Base-by-base conservation (phyloP, 768 basidiomycete species). In the Agaricus blazei region DNA sequence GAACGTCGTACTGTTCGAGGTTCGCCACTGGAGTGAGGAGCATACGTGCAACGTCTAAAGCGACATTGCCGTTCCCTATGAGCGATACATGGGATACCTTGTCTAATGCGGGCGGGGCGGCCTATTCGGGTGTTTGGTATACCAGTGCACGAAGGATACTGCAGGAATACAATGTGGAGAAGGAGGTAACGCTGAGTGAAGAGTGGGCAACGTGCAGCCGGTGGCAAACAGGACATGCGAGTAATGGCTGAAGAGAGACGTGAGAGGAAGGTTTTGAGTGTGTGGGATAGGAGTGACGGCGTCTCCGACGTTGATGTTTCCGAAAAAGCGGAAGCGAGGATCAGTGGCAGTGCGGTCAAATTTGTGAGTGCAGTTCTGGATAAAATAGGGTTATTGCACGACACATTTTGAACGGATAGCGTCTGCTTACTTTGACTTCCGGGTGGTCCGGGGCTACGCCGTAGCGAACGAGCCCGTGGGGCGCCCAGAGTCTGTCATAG, bases 401-500 rank as follows among this genome's bases (percentile, higher is more conserved):
- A 6, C 8, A 0, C 14, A 29, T 4, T 14, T 48, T 9, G 7
- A 9, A 19, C 28, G 7, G 46, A 14, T 15, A 29, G 37, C 15
- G 48, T 3, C 24, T 34, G 63, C 73, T 67, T 61, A 70, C 96
- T 83, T 98, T 99, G 69, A 98, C 95, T 74, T 98, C 96, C 9
- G 97, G 93, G 69, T 98, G 96, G 72, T 98, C 96, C 43, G 96
- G 96, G 9, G 97, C 96, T 12, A 99, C 95, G 0, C 97, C 95
- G 64, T 95, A 99, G 44, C 97, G 77, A 3, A 97, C 94, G 1
- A 98, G 78, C 0, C 97, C 97, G 65, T 97, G 91, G 9, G 96
- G 96, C 28, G 93, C 85, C 82, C 95, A 98, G 9, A 96, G 77
- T 34, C 92, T 79, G 72, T 99, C 96, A 67, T 84, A 99, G 65